Base-by-base conservation (phyloP, 2,329 filamentous ascomycete species). In the Cylindrodendrum hubeiense region DNA sequence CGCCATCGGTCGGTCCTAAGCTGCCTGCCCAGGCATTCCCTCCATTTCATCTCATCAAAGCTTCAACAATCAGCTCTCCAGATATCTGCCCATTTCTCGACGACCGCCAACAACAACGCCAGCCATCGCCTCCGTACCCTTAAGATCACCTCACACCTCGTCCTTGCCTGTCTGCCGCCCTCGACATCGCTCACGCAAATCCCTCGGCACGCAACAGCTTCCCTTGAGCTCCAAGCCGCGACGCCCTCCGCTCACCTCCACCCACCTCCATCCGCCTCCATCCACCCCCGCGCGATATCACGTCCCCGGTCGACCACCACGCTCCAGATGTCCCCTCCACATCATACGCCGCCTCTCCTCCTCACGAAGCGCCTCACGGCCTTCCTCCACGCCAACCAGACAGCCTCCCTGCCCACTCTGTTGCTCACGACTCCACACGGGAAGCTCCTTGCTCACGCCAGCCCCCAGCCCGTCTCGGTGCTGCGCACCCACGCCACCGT, bases 401-500 rank as follows among this genome's bases (percentile, higher is more conserved):
- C 85, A 8, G 76, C 87, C 4, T 81, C 85, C 65, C 82, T 91
- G 33, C 87, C 87, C 65, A 89, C 88, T 3, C 84, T 88, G 60
- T 84, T 90, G 65, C 82, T 91, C 47, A 86, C 87, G 50, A 89
- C 87, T 3, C 82, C 85, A 1, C 85, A 86, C 41, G 89, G 89
- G 71, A 89, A 89, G 76, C 85, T 91, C 37, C 87, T 91, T 69
- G 86, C 89, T 61, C 88, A 89, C 76, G 86, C 88, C 41, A 87
- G 86, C 54, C 79, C 83, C 3, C 81, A 87, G 47, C 81, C 88
- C 52, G 86, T 89, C 70, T 80, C 84, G 65, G 80, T 84, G 21
- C 84, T 91, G 41, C 88, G 89, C 72, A 88, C 86, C 10, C 88
- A 90, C 76, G 87, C 87, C 71, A 90, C 89, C 63, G 87, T 91